Percentiles rank a stretch among this genome's conserved stretches.
Evolutionary conservation across 768 basidiomycete species (phyloP).

Genomic region (Suillus subluteus): DNA sequence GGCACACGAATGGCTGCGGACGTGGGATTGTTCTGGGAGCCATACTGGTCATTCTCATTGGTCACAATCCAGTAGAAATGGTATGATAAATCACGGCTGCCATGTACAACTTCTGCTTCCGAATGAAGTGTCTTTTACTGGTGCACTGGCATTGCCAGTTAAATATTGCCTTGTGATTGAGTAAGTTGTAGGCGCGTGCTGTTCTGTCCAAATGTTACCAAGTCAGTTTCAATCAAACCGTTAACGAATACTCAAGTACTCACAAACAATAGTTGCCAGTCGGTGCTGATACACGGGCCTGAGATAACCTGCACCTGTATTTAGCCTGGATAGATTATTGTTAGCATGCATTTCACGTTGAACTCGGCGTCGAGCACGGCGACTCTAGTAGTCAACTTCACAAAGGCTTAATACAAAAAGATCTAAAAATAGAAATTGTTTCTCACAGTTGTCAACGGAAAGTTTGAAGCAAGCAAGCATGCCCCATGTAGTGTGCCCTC

Average conservation of each 20-base stretch:
- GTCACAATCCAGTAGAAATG: conserved; percentile 82
- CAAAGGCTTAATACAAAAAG: not conserved
- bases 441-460: conserved; percentile 1
- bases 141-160: conserved; percentile 61
- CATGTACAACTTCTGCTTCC: conserved; percentile 53
- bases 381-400: conserved; percentile 5
- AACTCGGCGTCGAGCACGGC: conserved; percentile 27
- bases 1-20: conserved; percentile 83
- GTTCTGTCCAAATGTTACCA: conserved; percentile 73
- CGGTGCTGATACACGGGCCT: conserved; percentile 62
- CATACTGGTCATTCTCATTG: conserved; percentile 56
- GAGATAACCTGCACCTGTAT: not conserved
- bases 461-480: conserved; percentile 2
- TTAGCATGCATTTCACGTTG: conserved; percentile 59
- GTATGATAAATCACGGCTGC: conserved; percentile 57
- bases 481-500: not conserved
- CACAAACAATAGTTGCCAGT: conserved; percentile 80
- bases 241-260: conserved; percentile 53
- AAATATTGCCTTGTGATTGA: conserved; percentile 50
- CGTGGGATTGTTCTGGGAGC: conserved; percentile 63
- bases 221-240: conserved; percentile 20
- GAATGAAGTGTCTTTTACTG: conserved; percentile 80
- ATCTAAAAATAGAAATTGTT: not conserved
- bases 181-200: conserved; percentile 66
- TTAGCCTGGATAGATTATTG: conserved; percentile 64